Conservation (phyloP, 2,329 filamentous ascomycete species). For the Sporothrix sp. region DNA sequence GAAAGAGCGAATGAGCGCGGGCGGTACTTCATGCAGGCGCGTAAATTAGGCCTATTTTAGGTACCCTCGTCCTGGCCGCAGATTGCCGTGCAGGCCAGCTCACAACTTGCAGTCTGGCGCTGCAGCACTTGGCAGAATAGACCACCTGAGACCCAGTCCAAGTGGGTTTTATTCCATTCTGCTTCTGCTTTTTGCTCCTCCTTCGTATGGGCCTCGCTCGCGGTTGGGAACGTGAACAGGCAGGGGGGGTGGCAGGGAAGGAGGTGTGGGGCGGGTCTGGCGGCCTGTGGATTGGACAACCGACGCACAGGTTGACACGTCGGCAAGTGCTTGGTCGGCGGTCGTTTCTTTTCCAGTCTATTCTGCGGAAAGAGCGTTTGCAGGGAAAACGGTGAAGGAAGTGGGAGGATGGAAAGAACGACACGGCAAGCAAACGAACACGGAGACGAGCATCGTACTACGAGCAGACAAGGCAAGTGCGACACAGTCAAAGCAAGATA, state of each 20-base stretch:
- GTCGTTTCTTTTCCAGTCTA: slow-evolving; percentile 3
- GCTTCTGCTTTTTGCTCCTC: background rate
- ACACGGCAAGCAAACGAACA: no score
- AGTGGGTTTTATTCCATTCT: slow-evolving; percentile 7
- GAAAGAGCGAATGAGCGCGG: slow-evolving; percentile 3
- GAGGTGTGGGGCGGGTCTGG: slow-evolving; percentile 13
- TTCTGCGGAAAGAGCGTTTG: background rate
- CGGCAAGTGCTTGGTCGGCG: slow-evolving; percentile 12
- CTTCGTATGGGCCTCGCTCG: background rate
- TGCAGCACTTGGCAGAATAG: slow-evolving; percentile 9
- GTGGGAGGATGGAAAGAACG: background rate
- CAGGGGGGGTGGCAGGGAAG: slow-evolving; percentile 13
- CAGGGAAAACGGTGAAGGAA: no score
- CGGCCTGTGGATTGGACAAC: slow-evolving; percentile 16
- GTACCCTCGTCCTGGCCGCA: slow-evolving; percentile 11
- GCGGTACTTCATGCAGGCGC: background rate
- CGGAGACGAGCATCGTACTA: no score
- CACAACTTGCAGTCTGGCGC: slow-evolving; percentile 1
- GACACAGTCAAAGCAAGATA: background rate
- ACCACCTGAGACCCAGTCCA: slow-evolving; percentile 10
- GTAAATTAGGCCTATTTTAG: slow-evolving; percentile 6
- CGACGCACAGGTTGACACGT: slow-evolving; percentile 20
- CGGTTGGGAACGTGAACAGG: slow-evolving; percentile 5
- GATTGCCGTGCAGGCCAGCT: slow-evolving; percentile 11
- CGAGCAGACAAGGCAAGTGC: background rate